Percentiles rank a stretch among this genome's conserved stretches.
Evolutionary conservation across 768 basidiomycete genomes (phyloP).

Genomic region (Tremella fuciformis): DNA sequence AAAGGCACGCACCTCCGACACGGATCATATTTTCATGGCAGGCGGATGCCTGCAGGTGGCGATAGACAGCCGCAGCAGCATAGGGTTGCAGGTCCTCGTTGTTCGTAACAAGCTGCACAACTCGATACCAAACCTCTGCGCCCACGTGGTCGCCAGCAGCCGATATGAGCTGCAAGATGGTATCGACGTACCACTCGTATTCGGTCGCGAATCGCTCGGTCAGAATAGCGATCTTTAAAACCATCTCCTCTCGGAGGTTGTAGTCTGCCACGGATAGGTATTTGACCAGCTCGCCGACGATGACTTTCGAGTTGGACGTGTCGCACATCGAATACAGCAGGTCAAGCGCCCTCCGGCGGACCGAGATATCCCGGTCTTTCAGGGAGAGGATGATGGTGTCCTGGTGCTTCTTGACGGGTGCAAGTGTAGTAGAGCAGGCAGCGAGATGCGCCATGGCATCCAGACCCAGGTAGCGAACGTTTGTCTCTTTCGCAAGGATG

Average conservation of each 20-base stretch:
- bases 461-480: slow-evolving; percentile 92
- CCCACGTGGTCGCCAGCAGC: slow-evolving; percentile 98
- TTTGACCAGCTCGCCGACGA: slow-evolving; percentile 89
- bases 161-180: slow-evolving; percentile 89
- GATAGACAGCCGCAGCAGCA: slow-evolving; percentile 86
- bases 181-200: slow-evolving; percentile 99
- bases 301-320: slow-evolving; percentile 88
- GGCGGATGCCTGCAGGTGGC: slow-evolving; percentile 77
- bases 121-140: slow-evolving; percentile 99
- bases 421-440: slow-evolving; percentile 83
- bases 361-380: slow-evolving; percentile 95
- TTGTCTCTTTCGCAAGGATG: slow-evolving; percentile 97
- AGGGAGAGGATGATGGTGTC: slow-evolving; percentile 90
- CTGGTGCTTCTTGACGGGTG: slow-evolving; percentile 91
- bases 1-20: slow-evolving; percentile 69
- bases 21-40: slow-evolving; percentile 74
- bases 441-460: slow-evolving; percentile 99
- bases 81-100: slow-evolving; percentile 97
- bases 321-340: slow-evolving; percentile 99
- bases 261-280: slow-evolving; percentile 97
- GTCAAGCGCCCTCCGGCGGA: slow-evolving; percentile 88
- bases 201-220: slow-evolving; percentile 97
- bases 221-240: slow-evolving; percentile 93
- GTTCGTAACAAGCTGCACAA: slow-evolving; percentile 97
- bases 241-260: slow-evolving; percentile 95